Base-by-base conservation (phyloP, 2,329 filamentous ascomycete species). In the Aspergillus felis region DNA sequence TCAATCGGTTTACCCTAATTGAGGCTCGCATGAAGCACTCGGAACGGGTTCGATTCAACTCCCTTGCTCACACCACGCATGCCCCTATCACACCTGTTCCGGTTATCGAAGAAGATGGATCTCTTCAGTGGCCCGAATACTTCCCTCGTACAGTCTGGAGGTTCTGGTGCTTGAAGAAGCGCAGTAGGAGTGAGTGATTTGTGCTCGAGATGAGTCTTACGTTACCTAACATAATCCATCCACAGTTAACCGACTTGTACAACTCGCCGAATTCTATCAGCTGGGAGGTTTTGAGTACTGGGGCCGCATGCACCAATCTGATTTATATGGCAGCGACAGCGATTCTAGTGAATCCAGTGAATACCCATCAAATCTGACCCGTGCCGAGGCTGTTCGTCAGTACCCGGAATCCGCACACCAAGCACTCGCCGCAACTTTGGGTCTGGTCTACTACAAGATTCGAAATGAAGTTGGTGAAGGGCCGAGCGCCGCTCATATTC, bases 91-190 rank as follows among this genome's bases (percentile, higher is more conserved):
- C 64, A 8, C 64, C 71, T 28, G 72, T 76, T 2, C 74, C 74
- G 1, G 58, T 71, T 29, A 63, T 76, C 29, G 63, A 67, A 42
- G 66, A 68, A 7, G 71, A 76, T 59, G 74, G 74, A 12, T 61
- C 70, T 6, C 57, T 76, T 20, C 64, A 65, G 47, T 75, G 67
- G 65, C 74, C 74, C 4, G 61, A 71, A 32, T 75, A 72, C 52
- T 76, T 76, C 47, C 74, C 74, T 22, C 60, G 66, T 29, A 74
- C 72, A 1, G 72, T 76, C 7, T 75, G 73, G 74, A 68, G 72
- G 47, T 76, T 76, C 56, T 76, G 74, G 74, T 74, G 72, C 57
- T 61, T 76, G 54, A 76, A 76, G 65, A 74, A 74, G 63, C 66
- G 69, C 61, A 76, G 69, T 61, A 63, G 73, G 62, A 60, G 74